These are phyloP conservation scores for Zoysia matrella DNA, from an alignment of 202 grass and related monocot genomes.

Conservation along the genomic window DNA sequence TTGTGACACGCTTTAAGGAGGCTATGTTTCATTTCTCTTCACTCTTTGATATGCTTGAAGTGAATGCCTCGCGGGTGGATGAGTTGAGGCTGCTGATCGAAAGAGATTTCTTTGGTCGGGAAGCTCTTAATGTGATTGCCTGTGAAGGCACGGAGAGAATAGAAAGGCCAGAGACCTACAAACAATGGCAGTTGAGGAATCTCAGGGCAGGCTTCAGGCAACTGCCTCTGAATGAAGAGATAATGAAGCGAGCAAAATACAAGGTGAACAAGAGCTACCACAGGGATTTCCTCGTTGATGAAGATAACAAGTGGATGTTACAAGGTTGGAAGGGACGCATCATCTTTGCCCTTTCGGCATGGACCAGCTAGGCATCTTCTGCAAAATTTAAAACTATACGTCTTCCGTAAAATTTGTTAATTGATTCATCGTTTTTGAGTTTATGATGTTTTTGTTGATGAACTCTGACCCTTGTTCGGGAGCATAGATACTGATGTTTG, in stretches of 20 bases:
- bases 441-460: too few species aligned
- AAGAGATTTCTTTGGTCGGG: constrained; percentile 60
- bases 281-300: constrained; percentile 78
- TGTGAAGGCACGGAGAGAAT: constrained; percentile 72
- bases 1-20: constrained; percentile 78
- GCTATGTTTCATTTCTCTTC: constrained; percentile 71
- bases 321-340: constrained; percentile 83
- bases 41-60: constrained; percentile 76
- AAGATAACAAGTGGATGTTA: constrained; percentile 80
- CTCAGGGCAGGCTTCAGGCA: constrained; percentile 71
- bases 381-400: neutral
- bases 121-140: constrained; percentile 76
- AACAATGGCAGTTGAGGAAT: constrained; percentile 75
- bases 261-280: constrained; percentile 60
- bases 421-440: too few species aligned
- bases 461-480: too few species aligned
- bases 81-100: constrained; percentile 64
- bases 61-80: constrained; percentile 48
- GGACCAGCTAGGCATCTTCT: constrained; percentile 50
- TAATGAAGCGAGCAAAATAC: constrained; percentile 66
- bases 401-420: neutral
- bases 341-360: constrained; percentile 66
- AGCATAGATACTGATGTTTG: neutral
- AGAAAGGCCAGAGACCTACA: constrained; percentile 78
- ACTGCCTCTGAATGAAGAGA: constrained; percentile 58